Conservation (phyloP, 257 asterid genomes). For the Plectranthus barbatus region DNA sequence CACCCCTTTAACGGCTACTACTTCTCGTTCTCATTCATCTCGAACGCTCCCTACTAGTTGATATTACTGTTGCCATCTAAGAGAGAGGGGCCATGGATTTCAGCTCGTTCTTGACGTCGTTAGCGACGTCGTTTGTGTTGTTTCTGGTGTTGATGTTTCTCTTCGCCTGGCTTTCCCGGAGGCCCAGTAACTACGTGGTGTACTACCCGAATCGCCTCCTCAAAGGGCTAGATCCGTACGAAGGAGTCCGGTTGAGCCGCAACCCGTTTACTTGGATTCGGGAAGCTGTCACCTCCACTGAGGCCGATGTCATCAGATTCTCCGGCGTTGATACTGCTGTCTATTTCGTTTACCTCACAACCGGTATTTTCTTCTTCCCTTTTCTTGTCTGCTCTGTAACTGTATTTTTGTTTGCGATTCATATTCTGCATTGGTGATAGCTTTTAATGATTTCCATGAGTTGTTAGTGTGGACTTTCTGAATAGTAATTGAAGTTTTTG, state of each 20-base stretch:
- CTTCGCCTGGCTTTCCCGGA: conserved; percentile 70
- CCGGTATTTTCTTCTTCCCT: conserved; percentile 31
- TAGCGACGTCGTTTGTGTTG: conserved; percentile 67
- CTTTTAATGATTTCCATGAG: not conserved
- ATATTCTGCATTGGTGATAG: not conserved
- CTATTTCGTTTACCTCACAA: conserved; percentile 76
- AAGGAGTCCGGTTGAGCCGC: conserved; percentile 43
- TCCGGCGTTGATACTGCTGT: conserved; percentile 98
- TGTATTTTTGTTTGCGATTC: not conserved
- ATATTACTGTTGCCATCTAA: not conserved
- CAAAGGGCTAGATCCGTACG: conserved; percentile 68
- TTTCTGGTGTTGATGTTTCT: conserved; percentile 57
- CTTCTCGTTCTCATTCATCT: not conserved
- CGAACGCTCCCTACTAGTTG: not conserved
- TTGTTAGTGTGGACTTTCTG: not conserved
- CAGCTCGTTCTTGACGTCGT: conserved; percentile 71
- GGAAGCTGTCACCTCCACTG: conserved; percentile 71
- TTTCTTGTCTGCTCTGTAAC: too few relatives aligned
- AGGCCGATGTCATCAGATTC: conserved; percentile 58
- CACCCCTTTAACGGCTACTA: conserved; percentile 14
- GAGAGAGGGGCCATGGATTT: conserved; percentile 53
- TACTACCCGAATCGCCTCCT: conserved; percentile 83
- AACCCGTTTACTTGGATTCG: conserved; percentile 85
- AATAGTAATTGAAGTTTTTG: not conserved
- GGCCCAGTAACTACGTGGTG: conserved; percentile 51